Base-by-base conservation (phyloP, 768 basidiomycete genomes). In the Lactarius pseudohatsudake region DNA sequence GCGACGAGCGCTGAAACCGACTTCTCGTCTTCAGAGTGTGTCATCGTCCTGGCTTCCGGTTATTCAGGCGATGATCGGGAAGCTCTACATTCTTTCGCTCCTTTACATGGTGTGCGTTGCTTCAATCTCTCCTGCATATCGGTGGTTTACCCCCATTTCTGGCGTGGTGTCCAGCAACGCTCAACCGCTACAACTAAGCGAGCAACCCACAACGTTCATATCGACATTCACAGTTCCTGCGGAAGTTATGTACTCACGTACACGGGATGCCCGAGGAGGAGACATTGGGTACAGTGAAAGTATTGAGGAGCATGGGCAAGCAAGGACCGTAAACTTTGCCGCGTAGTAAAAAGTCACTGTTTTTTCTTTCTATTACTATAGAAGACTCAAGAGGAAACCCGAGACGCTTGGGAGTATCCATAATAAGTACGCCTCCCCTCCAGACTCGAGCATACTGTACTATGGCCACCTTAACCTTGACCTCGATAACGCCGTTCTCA, bases 31-130 rank as follows among this genome's bases (percentile, higher is more conserved):
- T 22, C 20, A 67, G 66, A 58, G 59, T 43, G 59, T 6, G 18
- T 3, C 9, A 4, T 7, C 26, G 43, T 2, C 43, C 32, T 67
- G 66, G 66, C 43, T 6, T 26, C 2, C 61, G 18, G 26, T 40
- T 6, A 3, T 63, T 36, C 61, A 62, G 18, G 57, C 43, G 11
- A 28, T 55, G 61, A 26, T 59, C 3, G 65, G 65, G 34, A 66
- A 66, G 65, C 65, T 66, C 45, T 66, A 66, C 34, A 56, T 63
- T 40, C 61, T 66, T 20, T 66, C 65, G 1, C 57, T 66, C 47
- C 43, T 58, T 28, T 58, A 62, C 40, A 58, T 43, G 8, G 40
- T 62, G 65, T 66, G 50, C 34, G 65, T 28, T 7, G 16, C 28
- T 20, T 34, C 55, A 3, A 22, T 56, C 9, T 43, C 3, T 1